Conservation (phyloP, 345 rosid species). For the Corchorus capsularis region DNA sequence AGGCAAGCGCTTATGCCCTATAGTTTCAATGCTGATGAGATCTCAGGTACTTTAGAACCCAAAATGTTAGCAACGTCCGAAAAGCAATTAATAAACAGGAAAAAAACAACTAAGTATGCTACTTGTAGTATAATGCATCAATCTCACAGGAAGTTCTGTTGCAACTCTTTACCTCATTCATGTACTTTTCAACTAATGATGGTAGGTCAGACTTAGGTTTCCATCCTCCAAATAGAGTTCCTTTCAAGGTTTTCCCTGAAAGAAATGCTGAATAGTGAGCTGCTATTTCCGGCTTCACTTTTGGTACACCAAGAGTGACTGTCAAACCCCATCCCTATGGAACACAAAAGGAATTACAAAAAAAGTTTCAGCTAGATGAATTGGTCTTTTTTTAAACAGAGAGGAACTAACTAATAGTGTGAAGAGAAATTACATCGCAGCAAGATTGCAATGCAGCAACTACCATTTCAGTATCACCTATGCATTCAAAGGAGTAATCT, state of each 20-base stretch:
- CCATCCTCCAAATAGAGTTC: constrained; percentile 87
- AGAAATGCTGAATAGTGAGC: constrained; percentile 80
- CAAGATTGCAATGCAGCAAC: constrained; percentile 88
- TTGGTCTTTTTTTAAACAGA: constrained; percentile 6
- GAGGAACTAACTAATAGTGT: not conserved
- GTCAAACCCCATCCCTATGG: constrained; percentile 91
- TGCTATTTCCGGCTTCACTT: constrained; percentile 69
- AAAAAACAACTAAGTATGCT: not conserved
- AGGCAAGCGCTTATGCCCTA: not conserved
- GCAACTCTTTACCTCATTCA: constrained; percentile 58
- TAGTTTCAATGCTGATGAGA: not conserved
- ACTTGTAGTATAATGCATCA: not conserved
- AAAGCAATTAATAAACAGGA: not conserved
- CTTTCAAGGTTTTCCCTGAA: constrained; percentile 74
- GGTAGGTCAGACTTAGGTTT: constrained; percentile 92
- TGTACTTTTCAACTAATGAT: constrained; percentile 66
- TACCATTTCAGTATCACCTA: constrained; percentile 69
- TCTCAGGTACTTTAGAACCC: not conserved
- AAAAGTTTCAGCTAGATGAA: constrained; percentile 5
- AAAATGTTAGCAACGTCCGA: not conserved
- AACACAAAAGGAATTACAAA: not conserved
- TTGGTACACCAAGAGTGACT: constrained; percentile 90
- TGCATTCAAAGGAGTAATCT: constrained; percentile 87
- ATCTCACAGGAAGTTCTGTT: not conserved
- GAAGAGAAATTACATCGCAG: constrained; percentile 58